phyloP scores from a whole-genome alignment of 2,329 filamentous ascomycete species.

The Fusarium redolens region DNA sequence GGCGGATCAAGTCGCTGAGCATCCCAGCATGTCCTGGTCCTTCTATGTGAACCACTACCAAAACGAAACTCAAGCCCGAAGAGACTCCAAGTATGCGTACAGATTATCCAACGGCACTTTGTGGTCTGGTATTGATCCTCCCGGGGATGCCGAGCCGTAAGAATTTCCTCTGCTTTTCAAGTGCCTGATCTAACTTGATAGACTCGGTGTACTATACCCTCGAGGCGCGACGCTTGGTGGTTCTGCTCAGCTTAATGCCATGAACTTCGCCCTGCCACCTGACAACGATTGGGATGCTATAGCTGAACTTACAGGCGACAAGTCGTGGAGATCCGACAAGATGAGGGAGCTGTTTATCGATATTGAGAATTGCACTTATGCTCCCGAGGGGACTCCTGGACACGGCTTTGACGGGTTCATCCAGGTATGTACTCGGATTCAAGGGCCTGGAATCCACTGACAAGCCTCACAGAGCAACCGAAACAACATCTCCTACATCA shows the following conservation, averaged over 20 bases:
- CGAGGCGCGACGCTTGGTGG: constrained; percentile 37
- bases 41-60: constrained; percentile 71
- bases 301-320: constrained; percentile 55
- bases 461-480: constrained; percentile 22
- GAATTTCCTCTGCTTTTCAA: rapidly evolving
- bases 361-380: constrained; percentile 57
- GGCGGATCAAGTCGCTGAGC: constrained; percentile 16
- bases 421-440: constrained; percentile 14
- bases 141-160: constrained; percentile 42
- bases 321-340: constrained; percentile 53
- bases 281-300: constrained; percentile 49
- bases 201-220: constrained; percentile 36
- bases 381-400: constrained; percentile 48
- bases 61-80: constrained; percentile 31
- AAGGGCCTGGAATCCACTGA: background rate
- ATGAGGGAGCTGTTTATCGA: constrained; percentile 55
- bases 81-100: constrained; percentile 41
- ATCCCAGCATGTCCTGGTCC: constrained; percentile 57
- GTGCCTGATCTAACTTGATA: rapidly evolving
- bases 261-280: constrained; percentile 33
- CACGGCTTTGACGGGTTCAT: constrained; percentile 57
- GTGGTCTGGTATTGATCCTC: constrained; percentile 48
- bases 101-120: constrained; percentile 25
- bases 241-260: constrained; percentile 32
- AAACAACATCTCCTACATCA: constrained; percentile 37